phyloP scores from a whole-genome alignment of 768 basidiomycete species.

The Pleurotus salmoneostramineus region DNA sequence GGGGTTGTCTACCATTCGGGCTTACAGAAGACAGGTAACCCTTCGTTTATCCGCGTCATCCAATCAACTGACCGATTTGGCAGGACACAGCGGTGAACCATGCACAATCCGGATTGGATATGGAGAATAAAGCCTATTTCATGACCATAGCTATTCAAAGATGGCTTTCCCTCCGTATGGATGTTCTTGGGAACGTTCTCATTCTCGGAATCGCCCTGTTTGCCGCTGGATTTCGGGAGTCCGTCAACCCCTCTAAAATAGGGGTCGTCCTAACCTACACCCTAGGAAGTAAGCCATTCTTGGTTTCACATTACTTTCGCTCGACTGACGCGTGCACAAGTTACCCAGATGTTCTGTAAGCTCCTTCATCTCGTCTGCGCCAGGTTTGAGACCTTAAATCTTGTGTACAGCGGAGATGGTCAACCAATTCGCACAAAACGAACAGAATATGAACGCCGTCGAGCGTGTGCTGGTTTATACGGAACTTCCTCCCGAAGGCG shows the following conservation, averaged over 20 bases:
- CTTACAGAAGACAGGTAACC: slow-evolving; percentile 50
- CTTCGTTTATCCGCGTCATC: not conserved
- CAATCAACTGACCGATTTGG: not conserved
- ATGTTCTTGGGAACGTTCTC: slow-evolving; percentile 63
- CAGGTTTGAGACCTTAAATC: not conserved
- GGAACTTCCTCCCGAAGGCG: slow-evolving; percentile 55
- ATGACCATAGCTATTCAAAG: slow-evolving; percentile 64
- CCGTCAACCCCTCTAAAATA: slow-evolving; percentile 56
- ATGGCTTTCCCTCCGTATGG: slow-evolving; percentile 62
- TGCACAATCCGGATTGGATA: slow-evolving; percentile 51
- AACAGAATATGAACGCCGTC: slow-evolving; percentile 72
- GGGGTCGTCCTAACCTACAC: slow-evolving; percentile 60
- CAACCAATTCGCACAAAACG: slow-evolving; percentile 52
- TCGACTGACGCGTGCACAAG: slow-evolving; percentile 19
- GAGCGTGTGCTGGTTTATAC: slow-evolving; percentile 70
- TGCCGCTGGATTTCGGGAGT: slow-evolving; percentile 54
- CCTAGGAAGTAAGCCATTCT: slow-evolving; percentile 36
- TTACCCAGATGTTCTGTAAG: slow-evolving; percentile 53
- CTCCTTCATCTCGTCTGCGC: not conserved
- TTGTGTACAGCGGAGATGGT: slow-evolving; percentile 45
- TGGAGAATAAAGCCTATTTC: slow-evolving; percentile 60
- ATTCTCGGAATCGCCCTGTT: slow-evolving; percentile 70
- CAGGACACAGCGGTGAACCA: slow-evolving; percentile 45
- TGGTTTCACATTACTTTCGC: not conserved
- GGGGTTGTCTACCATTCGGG: slow-evolving; percentile 59